Base-by-base conservation (phyloP, 768 basidiomycete species). In the Myochromella boudieri region DNA sequence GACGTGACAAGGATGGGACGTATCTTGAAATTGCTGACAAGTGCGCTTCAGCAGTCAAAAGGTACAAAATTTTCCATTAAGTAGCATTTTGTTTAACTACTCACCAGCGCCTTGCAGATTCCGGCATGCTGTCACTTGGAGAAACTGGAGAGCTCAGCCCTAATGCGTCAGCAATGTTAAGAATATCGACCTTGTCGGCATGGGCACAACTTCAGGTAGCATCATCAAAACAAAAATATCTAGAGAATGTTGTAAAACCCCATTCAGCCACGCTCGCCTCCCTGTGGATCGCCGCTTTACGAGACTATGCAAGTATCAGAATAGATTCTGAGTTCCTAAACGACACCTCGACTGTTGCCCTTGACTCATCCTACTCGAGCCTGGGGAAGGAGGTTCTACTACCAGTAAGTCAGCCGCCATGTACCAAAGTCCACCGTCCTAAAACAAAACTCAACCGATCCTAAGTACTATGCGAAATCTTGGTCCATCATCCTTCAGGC, bases 121-220 rank as follows among this genome's bases (percentile, higher is more conserved):
- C 87, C 4, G 88, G 87, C 2, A 90, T 85, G 74, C 65, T 92
- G 3, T 85, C 89, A 6, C 75, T 97, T 15, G 95, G 95, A 1
- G 91, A 92, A 51, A 81, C 90, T 0, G 82, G 82, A 14, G 85
- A 95, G 59, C 73, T 95, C 9, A 91, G 92, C 49, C 90, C 95
- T 3, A 98, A 97, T 57, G 95, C 95, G 3, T 90, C 93, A 0
- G 87, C 93, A 29, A 95, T 97, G 91, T 69, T 99, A 39, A 81
- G 92, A 43, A 88, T 97, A 20, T 93, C 95, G 1, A 89, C 91
- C 1, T 70, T 97, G 28, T 89, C 93, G 1, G 95, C 95, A 1
- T 99, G 95, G 95, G 95, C 95, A 6, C 87, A 95, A 61, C 73
- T 99, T 12, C 82, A 92, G 59, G 78, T 92, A 3, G 84, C 95